A percentile compares a stretch with the other conserved stretches of the same genome.
Conservation (phyloP, 2,329 filamentous ascomycete species). For the Tolypocladium tropicale region DNA sequence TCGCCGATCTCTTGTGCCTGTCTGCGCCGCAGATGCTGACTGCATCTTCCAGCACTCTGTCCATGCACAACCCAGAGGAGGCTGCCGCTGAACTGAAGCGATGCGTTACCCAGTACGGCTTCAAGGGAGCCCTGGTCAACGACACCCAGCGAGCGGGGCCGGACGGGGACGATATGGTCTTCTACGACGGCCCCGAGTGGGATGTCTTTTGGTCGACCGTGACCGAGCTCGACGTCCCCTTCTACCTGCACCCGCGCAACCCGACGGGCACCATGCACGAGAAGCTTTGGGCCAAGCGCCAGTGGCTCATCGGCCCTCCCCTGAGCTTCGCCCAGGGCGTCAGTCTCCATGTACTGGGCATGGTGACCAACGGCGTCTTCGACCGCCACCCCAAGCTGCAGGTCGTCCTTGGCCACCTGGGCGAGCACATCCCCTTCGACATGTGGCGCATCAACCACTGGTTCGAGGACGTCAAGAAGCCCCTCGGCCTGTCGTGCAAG, state of each 20-base stretch:
- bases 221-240: conserved; percentile 49
- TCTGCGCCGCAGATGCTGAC: neutral
- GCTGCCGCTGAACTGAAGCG: conserved; percentile 40
- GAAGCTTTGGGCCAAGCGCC: conserved; percentile 46
- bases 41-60: conserved; percentile 26
- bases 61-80: conserved; percentile 42
- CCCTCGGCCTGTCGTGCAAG: conserved; percentile 35
- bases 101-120: conserved; percentile 47
- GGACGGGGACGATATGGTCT: conserved; percentile 51
- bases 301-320: conserved; percentile 50
- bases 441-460: conserved; percentile 42
- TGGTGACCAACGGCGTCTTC: conserved; percentile 40
- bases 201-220: conserved; percentile 51
- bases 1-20: neutral
- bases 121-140: conserved; percentile 52
- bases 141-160: conserved; percentile 48
- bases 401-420: conserved; percentile 36
- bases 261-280: conserved; percentile 46
- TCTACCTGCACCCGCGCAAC: conserved; percentile 53
- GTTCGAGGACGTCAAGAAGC: conserved; percentile 46
- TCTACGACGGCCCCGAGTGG: conserved; percentile 53
- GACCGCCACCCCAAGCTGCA: conserved; percentile 35
- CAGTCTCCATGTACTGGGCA: conserved; percentile 43
- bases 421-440: conserved; percentile 39
- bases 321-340: conserved; percentile 49